Evolutionary conservation across 1,284 basidiomycete species (phyloP), one percentile per base, ranked within the genome.

Genomic region (Cutaneotrichosporon sp.): DNA sequence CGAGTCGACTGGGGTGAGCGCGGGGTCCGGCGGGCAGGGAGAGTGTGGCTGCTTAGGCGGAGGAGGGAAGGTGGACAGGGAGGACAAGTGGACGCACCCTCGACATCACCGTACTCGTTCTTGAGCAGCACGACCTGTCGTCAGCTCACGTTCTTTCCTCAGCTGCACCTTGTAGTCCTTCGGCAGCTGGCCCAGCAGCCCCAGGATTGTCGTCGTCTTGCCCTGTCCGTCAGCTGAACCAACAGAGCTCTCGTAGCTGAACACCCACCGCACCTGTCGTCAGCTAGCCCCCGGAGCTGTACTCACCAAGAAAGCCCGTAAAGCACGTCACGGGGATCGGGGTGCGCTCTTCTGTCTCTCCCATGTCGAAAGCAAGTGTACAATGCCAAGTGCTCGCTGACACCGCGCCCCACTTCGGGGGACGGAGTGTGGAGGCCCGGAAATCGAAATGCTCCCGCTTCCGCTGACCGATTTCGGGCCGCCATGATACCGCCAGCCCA

Each of bases 311-410:
- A 57, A 91, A 93, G 20, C 91, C 91, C 18, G 90, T 93, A 79
- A 92, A 90, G 63, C 91, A 87, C 3, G 91, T 92, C 67, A 92
- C 87, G 7, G 89, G 89, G 68, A 91, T 91, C 55, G 61, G 61
- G 24, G 20, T 58, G 29, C 27, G 10, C 14, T n/a, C 22, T 25
- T 46, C 36, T 52, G 38, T 42, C 38, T 58, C 57, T 45, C 57
- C 57, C 57, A 58, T 58, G n/a, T n/a, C 14, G 43, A 46, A 29
- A 11, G 6, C 5, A 9, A 42, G 18, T 16, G 3, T 18, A 18
- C 38, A 9, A 42, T 42, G 18, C n/a, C 38, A 42, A 42, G 18
- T 9, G 29, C 29, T 29, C 38, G 16, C 18, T 42, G 38, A 42
- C 38, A 42, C 38, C 4, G 38, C 38, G 38, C 38, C 5, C 38